A percentile compares a stretch with the other conserved stretches of the same genome.
phyloP scores from a whole-genome alignment of 495 filamentous ascomycete species.

The Aspergillus conjunctus region DNA sequence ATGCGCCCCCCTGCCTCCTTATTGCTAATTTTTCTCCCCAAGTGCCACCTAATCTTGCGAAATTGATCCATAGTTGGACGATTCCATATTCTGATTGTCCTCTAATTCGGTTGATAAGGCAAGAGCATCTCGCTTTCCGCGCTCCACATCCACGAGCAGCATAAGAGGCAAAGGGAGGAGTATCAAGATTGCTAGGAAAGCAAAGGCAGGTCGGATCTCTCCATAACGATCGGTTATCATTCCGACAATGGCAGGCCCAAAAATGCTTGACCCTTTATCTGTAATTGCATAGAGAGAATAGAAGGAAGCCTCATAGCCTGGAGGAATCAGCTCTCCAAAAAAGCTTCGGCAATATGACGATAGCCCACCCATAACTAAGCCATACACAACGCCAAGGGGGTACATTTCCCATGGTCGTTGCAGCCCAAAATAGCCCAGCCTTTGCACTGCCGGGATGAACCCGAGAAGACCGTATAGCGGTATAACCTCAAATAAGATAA shows the following conservation, averaged over 20 bases:
- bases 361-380: conserved; percentile 90
- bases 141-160: conserved; percentile 82
- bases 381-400: conserved; percentile 85
- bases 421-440: conserved; percentile 76
- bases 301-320: conserved; percentile 92
- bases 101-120: conserved; percentile 70
- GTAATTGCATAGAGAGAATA: conserved; percentile 97
- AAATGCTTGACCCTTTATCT: conserved; percentile 93
- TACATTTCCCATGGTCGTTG: conserved; percentile 98
- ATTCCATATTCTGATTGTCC: conserved; percentile 23
- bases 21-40: background rate
- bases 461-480: conserved; percentile 89
- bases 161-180: conserved; percentile 82
- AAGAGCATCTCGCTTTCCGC: conserved; percentile 77
- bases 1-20: background rate
- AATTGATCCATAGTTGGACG: conserved; percentile 31
- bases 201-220: conserved; percentile 89
- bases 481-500: conserved; percentile 86
- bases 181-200: conserved; percentile 84
- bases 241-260: conserved; percentile 92
- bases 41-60: conserved; percentile 2
- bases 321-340: conserved; percentile 89
- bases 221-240: conserved; percentile 87
- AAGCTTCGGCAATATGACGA: conserved; percentile 91
- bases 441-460: conserved; percentile 78